Evolutionary conservation across 345 rosid species (phyloP), one percentile per base, ranked within the genome.

Genomic region (Angophora floribunda): DNA sequence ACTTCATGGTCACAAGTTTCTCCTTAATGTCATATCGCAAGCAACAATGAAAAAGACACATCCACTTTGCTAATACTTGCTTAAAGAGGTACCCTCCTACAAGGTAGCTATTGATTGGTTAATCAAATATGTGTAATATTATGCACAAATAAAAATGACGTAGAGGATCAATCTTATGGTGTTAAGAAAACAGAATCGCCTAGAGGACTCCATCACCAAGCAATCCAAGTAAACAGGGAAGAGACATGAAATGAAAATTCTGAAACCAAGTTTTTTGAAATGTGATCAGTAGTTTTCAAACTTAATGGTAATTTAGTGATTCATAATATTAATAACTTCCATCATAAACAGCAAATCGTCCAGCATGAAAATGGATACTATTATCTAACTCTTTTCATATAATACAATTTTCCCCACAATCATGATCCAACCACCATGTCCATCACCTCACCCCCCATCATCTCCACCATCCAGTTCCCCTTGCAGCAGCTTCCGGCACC

Each of bases 241-340:
- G 45, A 36, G 6, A 70, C 7, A 9, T 17, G 80, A 36, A 59
- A 2, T 59, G 30, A 59, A 59, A 59, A 59, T 26, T 26, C 30
- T 5, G 30, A 59, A 26, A 1, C 4, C 2, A 28, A 17, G 75
- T 4, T 3, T 1, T n/a, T 63, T 63, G 9, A 0, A 36, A n/a
- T 4, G 13, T 36, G 7, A 70, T 17, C 7, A 7, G 26, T 70
- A 36, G 80, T 6, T 70, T 36, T 2, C 2, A 36, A 36, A 70
- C 9, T 1, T 10, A 36, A 36, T 1, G 24, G 47, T 36, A 70
- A 36, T 70, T 36, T 70, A 17, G 7, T 9, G 36, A 70, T 70
- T 36, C 45, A 36, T 36, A 24, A 70, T 32, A 16, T 70, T 9
- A 9, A 47, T 16, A 32, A 70, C 13, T 70, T 70, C 24, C 80